A percentile compares a stretch with the other conserved stretches of the same genome.
Evolutionary conservation across 1,284 basidiomycete genomes (phyloP).

Genomic region (Malassezia globosa): DNA sequence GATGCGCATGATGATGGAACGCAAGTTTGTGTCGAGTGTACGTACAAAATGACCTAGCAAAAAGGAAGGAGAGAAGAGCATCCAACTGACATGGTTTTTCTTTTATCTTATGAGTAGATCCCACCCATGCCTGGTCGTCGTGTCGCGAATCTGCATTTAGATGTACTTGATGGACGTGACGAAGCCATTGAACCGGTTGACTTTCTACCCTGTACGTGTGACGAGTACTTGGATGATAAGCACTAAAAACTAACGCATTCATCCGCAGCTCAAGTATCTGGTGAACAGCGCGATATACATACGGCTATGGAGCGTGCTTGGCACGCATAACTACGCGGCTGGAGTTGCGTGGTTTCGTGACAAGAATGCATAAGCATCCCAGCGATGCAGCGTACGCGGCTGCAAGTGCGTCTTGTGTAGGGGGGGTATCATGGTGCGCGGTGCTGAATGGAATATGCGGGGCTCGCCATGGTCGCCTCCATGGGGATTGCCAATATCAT

Average conservation of each 20-base stretch:
- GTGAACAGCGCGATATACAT: constrained; percentile 20
- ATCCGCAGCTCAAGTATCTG: neutral
- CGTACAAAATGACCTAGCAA: too few relatives aligned
- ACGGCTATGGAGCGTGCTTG: constrained; percentile 27
- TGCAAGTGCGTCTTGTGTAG: too few relatives aligned
- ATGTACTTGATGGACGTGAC: constrained; percentile 43
- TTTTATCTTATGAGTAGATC: constrained; percentile 9
- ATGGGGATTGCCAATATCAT: too few relatives aligned
- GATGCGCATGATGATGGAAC: constrained; percentile 80
- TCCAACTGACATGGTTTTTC: too few relatives aligned
- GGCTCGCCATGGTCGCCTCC: too few relatives aligned
- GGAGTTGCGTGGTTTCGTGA: too few relatives aligned
- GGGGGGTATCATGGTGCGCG: constrained; percentile 1
- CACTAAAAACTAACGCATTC: neutral
- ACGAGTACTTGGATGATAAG: too few relatives aligned
- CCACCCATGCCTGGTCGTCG: constrained; percentile 22
- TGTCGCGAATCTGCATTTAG: constrained; percentile 37
- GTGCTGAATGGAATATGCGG: neutral
- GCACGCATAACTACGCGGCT: constrained; percentile 19
- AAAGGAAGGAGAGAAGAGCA: neutral
- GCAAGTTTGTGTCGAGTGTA: constrained; percentile 69
- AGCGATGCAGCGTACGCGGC: constrained; percentile 12
- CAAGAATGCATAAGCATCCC: constrained; percentile 1
- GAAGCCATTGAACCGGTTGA: constrained; percentile 39
- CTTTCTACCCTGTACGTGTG: constrained; percentile 35